Evolutionary conservation across 169 alveolate species (phyloP), one percentile per base, ranked within the genome.

Genomic region (Eimeria tenella): DNA sequence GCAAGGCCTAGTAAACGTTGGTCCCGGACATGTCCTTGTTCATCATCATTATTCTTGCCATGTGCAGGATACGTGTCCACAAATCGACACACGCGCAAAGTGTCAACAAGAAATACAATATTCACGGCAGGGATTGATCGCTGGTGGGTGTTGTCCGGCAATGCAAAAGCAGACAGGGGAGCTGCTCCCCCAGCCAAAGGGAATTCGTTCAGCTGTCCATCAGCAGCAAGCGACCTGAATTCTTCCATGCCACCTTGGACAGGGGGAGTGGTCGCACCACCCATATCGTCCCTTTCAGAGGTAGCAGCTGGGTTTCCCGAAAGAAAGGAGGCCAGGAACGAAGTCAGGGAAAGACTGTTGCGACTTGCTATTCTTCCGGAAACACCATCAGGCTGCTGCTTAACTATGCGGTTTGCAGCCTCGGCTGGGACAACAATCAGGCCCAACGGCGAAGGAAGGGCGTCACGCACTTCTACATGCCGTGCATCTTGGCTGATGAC

Each of bases 391-490:
- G 91, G 62, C 63, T 56, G 60, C 50, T 83, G 91, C 53, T 15
- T 83, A 49, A 83, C 79, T 4, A 83, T 83, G 79, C 91, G 91
- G 53, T 83, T 83, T 56, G 91, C 91, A 4, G 91, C 91, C 50
- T 83, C 91, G 8, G 91, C 79, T 31, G 91, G 91, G 21, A 83
- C 79, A 42, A 83, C 91, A 42, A 83, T 31, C n/a, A 83, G 62
- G 15, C 91, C 91, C 21, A 83, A 60, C 25, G 91, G 92, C 5
- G 95, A 77, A 50, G 91, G 90, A 15, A 91, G 50, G 55, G 77
- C 88, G 63, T 91, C 95, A 25, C 95, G 95, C 52, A 91, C 95
- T 63, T 91, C 95, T 55, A 91, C 70, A 31, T 91, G 95, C 49
- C 95, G 83, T 8, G 95, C 95, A 70, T 91, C 95, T 52, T 91